Evolutionary conservation across 2,329 filamentous ascomycete genomes (phyloP).

Genomic region (Phaeophleospora eucalypticola): DNA sequence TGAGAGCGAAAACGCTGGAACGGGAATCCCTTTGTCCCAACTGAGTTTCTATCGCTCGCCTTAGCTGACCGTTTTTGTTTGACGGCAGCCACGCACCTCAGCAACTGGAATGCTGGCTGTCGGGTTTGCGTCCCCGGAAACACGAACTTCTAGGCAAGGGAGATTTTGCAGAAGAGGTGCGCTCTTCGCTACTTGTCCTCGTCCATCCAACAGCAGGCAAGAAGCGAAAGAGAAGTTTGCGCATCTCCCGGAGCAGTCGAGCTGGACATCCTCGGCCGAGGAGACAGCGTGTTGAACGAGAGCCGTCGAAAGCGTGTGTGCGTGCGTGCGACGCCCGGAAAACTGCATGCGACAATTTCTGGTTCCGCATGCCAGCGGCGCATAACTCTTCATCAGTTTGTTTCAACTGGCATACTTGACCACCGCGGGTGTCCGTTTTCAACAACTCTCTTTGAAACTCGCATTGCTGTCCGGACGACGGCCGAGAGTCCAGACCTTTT

Average conservation of each 20-base stretch:
- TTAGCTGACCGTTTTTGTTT: not conserved
- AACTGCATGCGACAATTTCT: constrained; percentile 1
- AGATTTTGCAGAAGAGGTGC: no score
- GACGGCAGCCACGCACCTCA: not conserved
- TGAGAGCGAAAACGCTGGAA: not conserved
- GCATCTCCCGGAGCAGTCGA: no score
- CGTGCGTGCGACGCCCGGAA: not conserved
- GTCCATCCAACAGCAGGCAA: no score
- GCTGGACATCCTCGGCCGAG: no score
- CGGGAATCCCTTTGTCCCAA: not conserved
- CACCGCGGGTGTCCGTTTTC: constrained; percentile 9
- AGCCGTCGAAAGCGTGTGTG: not conserved
- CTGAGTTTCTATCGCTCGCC: not conserved
- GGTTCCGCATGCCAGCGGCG: constrained; percentile 10
- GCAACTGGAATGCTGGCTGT: constrained; percentile 3
- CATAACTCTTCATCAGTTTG: constrained; percentile 10
- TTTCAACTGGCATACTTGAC: constrained; percentile 1
- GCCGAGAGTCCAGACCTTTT: constrained; percentile 6
- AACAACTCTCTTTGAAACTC: constrained; percentile 3
- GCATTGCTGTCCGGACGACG: constrained; percentile 12
- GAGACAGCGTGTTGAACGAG: no score
- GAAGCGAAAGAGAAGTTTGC: no score
- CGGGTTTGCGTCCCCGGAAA: not conserved
- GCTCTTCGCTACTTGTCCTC: no score
- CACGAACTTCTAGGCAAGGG: constrained; percentile 4